phyloP scores from a whole-genome alignment of 1,139 yeast genomes.

The Candida tropicalis region DNA sequence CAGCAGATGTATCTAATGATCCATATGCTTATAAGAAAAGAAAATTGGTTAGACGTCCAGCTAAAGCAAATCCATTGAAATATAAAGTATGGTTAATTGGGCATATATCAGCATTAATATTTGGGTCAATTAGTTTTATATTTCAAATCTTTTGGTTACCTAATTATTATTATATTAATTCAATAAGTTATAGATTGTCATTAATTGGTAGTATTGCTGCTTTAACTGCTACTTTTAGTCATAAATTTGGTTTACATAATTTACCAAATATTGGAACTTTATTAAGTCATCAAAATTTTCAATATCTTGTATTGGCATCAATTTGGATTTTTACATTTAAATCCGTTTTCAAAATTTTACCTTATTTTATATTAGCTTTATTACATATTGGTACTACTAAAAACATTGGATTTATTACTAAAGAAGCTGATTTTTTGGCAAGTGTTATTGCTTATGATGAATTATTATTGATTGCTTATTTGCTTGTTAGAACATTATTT shows the following conservation, averaged over 20 bases:
- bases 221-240: conserved; percentile 54
- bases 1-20: conserved; percentile 4
- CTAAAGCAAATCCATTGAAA: conserved; percentile 43
- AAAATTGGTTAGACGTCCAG: conserved; percentile 42
- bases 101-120: conserved; percentile 50
- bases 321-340: conserved; percentile 67
- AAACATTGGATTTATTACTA: conserved; percentile 44
- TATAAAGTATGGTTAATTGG: conserved; percentile 65
- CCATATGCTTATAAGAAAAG: conserved; percentile 29
- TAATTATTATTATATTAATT: conserved; percentile 47
- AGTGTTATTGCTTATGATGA: conserved; percentile 64
- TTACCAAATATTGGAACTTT: conserved; percentile 61
- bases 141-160: conserved; percentile 52
- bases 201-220: conserved; percentile 60
- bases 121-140: conserved; percentile 50
- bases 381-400: conserved; percentile 53
- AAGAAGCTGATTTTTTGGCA: conserved; percentile 43
- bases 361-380: conserved; percentile 57
- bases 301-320: conserved; percentile 53
- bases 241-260: conserved; percentile 55
- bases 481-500: conserved; percentile 59
- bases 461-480: conserved; percentile 51
- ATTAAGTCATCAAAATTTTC: conserved; percentile 70
- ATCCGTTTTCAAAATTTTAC: conserved; percentile 66
- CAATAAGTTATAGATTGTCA: conserved; percentile 53